Evolutionary conservation across 2,329 filamentous ascomycete genomes (phyloP), one percentile per base, ranked within the genome.

Genomic region (Domatiomyces catenatus): DNA sequence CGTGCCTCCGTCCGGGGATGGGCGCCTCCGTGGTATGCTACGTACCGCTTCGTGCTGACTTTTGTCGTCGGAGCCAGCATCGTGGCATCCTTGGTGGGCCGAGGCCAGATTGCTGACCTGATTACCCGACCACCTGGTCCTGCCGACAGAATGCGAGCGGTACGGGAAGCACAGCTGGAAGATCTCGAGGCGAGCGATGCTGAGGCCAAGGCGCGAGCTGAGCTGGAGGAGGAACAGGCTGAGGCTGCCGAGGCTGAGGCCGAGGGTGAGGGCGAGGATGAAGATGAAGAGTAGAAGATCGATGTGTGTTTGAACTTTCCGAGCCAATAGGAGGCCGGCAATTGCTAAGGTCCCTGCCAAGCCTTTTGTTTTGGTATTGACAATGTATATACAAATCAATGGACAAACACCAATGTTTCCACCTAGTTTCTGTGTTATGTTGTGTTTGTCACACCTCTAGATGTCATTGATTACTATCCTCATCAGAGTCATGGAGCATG

Each of bases 31-130:
- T 95, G 89, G 89, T 95, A 94, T 66, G 76, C 75, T 53, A 84
- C 81, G 47, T 95, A 95, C 71, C 86, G 90, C 32, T 95, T 94
- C 67, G 82, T 94, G 7, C 74, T 95, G 59, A 95, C 90, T 1
- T 90, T 89, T 65, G 76, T 95, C 54, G 89, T 94, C 24, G 89
- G 90, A 42, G 73, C 79, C 44, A 82, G 84, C 55, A 90, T 95
- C 58, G 80, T 92, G 43, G 70, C 86, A 59, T 90, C 79, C 56
- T 71, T 95, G 58, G 76, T 95, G 55, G 87, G 86, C 42, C 80
- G 89, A 54, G 84, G 88, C 61, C 83, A 89, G 69, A 80, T 93
- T 58, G 74, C 72, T 43, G 73, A 78, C 58, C 71, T 74, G 61
- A 69, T 81, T 58, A 71, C 63, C 48, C 65, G 62, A 54, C 57